phyloP scores from a whole-genome alignment of 352 stramenopile species.

The Pythium aquatile region DNA sequence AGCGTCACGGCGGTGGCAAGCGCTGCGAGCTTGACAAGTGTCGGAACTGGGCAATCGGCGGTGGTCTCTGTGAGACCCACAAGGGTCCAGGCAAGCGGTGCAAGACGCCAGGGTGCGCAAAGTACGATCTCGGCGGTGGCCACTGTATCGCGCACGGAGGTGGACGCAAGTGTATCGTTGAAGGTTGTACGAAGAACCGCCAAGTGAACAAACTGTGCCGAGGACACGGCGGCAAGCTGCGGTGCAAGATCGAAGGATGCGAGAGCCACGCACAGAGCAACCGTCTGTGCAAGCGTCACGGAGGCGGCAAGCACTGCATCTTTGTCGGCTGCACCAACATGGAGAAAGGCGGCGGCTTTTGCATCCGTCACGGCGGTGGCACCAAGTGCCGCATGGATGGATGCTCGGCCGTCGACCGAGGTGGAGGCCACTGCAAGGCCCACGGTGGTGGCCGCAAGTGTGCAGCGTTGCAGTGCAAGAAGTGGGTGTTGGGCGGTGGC shows the following conservation, averaged over 20 bases:
- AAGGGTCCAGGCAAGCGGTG: slow-evolving; percentile 78
- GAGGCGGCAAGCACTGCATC: slow-evolving; percentile 68
- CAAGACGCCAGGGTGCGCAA: slow-evolving; percentile 75
- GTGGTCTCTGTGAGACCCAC: slow-evolving; percentile 72
- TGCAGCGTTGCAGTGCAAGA: slow-evolving; percentile 60
- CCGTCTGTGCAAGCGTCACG: slow-evolving; percentile 82
- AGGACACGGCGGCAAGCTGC: slow-evolving; percentile 75
- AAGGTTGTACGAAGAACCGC: slow-evolving; percentile 84
- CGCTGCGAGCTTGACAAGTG: slow-evolving; percentile 76
- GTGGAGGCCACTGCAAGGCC: slow-evolving; percentile 81
- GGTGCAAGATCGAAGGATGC: slow-evolving; percentile 79
- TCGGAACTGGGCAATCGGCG: slow-evolving; percentile 78
- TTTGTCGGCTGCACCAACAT: slow-evolving; percentile 79
- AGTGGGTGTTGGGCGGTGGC: slow-evolving; percentile 77
- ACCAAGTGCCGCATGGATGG: slow-evolving; percentile 70
- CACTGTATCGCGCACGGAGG: slow-evolving; percentile 87
- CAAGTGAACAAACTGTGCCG: slow-evolving; percentile 85
- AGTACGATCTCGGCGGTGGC: slow-evolving; percentile 78
- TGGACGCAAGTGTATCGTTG: slow-evolving; percentile 77
- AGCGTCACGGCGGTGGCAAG: slow-evolving; percentile 83
- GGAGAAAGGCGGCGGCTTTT: slow-evolving; percentile 82
- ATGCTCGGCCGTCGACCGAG: slow-evolving; percentile 67
- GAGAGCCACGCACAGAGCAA: slow-evolving; percentile 76
- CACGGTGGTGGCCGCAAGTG: slow-evolving; percentile 86
- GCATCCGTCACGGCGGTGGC: slow-evolving; percentile 79